Evolutionary conservation across 2,329 filamentous ascomycete species (phyloP), one percentile per base, ranked within the genome.

Genomic region (Xylariales sp.): DNA sequence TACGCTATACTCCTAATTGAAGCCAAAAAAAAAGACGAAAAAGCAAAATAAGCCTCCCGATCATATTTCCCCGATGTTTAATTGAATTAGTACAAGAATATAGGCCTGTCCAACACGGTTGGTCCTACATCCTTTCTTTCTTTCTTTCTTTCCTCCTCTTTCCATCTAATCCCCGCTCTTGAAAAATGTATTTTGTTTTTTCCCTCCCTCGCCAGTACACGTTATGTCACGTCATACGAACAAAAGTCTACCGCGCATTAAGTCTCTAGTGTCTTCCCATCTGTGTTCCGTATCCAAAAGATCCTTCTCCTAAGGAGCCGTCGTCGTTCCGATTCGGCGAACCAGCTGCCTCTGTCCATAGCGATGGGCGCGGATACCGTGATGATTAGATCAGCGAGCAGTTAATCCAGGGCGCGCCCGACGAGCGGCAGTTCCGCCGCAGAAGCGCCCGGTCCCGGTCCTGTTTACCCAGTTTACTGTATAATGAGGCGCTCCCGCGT

Each of bases 401-500:
- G 23, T n/a, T 5, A 16, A 23, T 23, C 23, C 23, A 23, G 23
- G 23, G 23, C 23, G 1, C 23, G 23, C 23, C 23, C 23, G 23
- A 23, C 23, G 23, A 23, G 23, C 45, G 39, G 28, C 5, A 28
- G 52, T 45, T 56, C 39, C 32, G 18, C 5, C n/a, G 53, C 12
- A 32, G 28, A 30, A 30, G 5, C n/a, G 39, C 9, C 10, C 39
- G 6, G 28, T 28, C 14, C 39, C 9, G 14, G 41, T 32, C 18
- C 36, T 30, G 8, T 45, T 28, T 30, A 32, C 28, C 10, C 23
- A 6, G 1, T 54, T 54, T 67, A 69, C 48, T 69, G 68, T 12
- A 70, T 70, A 10, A 70, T 69, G 4, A 70, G 45, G 14, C 68
- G 59, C 43, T 70, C 68, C 3, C 56, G 34, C 0, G 36, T 58